Evolutionary conservation across 768 basidiomycete genomes (phyloP).

Genomic region (Phanerodontia chrysosporium): DNA sequence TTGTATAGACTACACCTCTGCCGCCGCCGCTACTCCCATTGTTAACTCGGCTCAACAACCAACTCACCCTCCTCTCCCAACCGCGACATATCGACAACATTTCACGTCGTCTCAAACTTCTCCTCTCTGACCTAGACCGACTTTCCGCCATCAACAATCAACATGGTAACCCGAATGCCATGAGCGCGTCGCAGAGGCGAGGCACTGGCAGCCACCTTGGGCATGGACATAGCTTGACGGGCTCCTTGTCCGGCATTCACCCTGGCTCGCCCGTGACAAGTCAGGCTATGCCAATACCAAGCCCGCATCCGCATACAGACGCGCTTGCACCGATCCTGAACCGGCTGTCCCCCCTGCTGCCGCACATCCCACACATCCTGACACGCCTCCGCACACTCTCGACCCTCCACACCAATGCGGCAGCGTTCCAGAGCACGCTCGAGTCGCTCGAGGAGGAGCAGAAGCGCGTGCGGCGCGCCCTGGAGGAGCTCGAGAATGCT

Average conservation of each 20-base stretch:
- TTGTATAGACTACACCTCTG: constrained; percentile 57
- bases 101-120: constrained; percentile 86
- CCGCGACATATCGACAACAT: constrained; percentile 95
- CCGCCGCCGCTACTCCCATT: constrained; percentile 81
- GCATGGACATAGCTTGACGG: not conserved
- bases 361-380: constrained; percentile 87
- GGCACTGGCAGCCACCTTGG: constrained; percentile 16
- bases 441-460: constrained; percentile 70
- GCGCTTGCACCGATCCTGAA: constrained; percentile 65
- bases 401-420: constrained; percentile 74
- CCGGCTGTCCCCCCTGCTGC: constrained; percentile 66
- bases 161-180: constrained; percentile 32
- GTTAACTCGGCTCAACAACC: constrained; percentile 76
- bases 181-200: constrained; percentile 38
- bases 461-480: constrained; percentile 51
- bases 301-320: constrained; percentile 32
- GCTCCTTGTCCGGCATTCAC: constrained; percentile 6
- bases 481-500: constrained; percentile 66
- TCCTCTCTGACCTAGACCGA: constrained; percentile 90
- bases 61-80: constrained; percentile 86
- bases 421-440: constrained; percentile 69
- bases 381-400: constrained; percentile 84
- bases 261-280: constrained; percentile 8
- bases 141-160: constrained; percentile 37
- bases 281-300: constrained; percentile 5